phyloP scores from a whole-genome alignment of 805 yeast genomes.

The Myxozyma lipomycoides region DNA sequence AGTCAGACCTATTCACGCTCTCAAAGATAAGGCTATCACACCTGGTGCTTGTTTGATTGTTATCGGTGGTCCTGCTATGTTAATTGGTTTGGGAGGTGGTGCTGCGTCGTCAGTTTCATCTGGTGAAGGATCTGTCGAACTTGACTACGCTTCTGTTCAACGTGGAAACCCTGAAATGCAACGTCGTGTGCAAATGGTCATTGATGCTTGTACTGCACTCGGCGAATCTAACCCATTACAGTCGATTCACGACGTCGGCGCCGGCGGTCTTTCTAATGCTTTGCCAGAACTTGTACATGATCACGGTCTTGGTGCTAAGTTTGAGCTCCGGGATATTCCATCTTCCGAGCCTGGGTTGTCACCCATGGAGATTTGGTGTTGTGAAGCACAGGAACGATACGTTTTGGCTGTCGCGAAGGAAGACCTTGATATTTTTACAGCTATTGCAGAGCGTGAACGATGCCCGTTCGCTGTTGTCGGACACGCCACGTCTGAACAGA shows the following conservation, averaged over 20 bases:
- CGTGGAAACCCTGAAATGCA: conserved; percentile 99
- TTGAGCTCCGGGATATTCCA: conserved; percentile 85
- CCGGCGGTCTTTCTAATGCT: conserved; percentile 97
- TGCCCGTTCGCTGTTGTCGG: conserved; percentile 97
- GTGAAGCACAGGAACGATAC: conserved; percentile 97
- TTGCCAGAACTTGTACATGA: conserved; percentile 97
- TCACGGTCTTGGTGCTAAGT: conserved; percentile 89
- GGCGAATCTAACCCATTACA: conserved; percentile 78
- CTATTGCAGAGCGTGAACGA: conserved; percentile 89
- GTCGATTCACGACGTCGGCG: conserved; percentile 98
- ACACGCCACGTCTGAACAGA: conserved; percentile 80
- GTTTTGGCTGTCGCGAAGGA: conserved; percentile 86
- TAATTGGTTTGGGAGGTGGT: conserved; percentile 99
- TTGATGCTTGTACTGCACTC: conserved; percentile 84
- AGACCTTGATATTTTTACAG: conserved; percentile 65
- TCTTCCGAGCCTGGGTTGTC: conserved; percentile 97
- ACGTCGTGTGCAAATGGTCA: conserved; percentile 97
- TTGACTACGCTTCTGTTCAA: conserved; percentile 98
- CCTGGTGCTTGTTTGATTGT: conserved; percentile 91
- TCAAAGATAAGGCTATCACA: conserved; percentile 81
- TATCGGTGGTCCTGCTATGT: conserved; percentile 96
- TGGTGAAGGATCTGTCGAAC: conserved; percentile 92
- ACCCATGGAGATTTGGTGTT: conserved; percentile 99
- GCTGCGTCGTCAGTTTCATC: conserved; percentile 97
- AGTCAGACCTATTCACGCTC: conserved; percentile 85